phyloP scores from a whole-genome alignment of 768 basidiomycete species.

The Mycena chlorophos region DNA sequence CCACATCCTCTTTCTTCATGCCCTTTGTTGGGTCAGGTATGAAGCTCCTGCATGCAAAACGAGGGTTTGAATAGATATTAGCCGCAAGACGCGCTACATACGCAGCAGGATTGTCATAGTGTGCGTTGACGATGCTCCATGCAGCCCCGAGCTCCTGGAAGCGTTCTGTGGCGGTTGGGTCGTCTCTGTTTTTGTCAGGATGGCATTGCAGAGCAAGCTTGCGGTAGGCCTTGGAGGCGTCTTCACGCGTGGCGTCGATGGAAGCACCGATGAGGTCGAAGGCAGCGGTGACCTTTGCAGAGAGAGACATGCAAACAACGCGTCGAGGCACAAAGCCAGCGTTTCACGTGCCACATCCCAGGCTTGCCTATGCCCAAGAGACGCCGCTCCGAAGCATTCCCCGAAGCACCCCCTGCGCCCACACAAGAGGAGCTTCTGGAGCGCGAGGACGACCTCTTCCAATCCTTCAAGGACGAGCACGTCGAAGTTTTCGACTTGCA shows the following conservation, averaged over 20 bases:
- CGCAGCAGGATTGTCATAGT: conserved; percentile 37
- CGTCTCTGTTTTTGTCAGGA: conserved; percentile 30
- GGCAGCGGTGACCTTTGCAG: background rate
- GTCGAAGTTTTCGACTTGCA: conserved; percentile 82
- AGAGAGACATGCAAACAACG: background rate
- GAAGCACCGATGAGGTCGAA: conserved; percentile 8
- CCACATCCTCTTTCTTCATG: conserved; percentile 32
- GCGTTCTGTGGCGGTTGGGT: conserved; percentile 32
- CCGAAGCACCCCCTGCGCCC: conserved; percentile 25
- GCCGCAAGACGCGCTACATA: conserved; percentile 10
- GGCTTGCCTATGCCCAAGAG: conserved; percentile 42
- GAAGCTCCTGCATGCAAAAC: conserved; percentile 9
- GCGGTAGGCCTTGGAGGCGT: conserved; percentile 17
- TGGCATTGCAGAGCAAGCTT: conserved; percentile 7
- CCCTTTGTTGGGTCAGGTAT: conserved; percentile 13
- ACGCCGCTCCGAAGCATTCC: conserved; percentile 44
- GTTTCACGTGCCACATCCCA: background rate
- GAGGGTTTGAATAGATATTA: background rate
- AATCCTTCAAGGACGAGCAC: conserved; percentile 74
- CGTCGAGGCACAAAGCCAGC: background rate
- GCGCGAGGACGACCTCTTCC: conserved; percentile 70
- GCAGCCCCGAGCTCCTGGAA: conserved; percentile 41
- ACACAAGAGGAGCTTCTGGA: conserved; percentile 28
- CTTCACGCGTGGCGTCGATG: conserved; percentile 1
- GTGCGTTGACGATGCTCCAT: conserved; percentile 35